These are phyloP conservation scores for Aspergillus steynii DNA, from an alignment of 495 filamentous ascomycete species.

Conservation along the genomic window DNA sequence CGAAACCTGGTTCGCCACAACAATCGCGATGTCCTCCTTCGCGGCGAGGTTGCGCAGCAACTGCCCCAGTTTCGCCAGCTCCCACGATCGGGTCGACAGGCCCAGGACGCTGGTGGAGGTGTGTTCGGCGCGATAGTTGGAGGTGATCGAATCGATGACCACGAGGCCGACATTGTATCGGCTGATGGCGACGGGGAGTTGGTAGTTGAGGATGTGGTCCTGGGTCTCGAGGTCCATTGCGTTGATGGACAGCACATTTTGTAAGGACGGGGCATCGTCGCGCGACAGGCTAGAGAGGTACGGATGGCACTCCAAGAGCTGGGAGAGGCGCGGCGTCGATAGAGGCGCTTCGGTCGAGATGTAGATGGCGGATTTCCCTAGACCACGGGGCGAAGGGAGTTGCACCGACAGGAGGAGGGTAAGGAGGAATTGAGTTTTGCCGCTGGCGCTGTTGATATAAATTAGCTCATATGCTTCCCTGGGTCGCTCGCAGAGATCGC, in stretches of 20 bases:
- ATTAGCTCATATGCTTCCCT: not conserved
- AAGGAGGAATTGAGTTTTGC: slow-evolving; percentile 95
- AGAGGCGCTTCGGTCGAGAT: slow-evolving; percentile 93
- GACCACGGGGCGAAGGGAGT: slow-evolving; percentile 70
- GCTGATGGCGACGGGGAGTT: slow-evolving; percentile 80
- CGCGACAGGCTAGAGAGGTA: slow-evolving; percentile 50
- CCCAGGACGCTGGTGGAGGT: slow-evolving; percentile 34
- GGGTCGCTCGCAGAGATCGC: not conserved
- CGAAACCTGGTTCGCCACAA: slow-evolving; percentile 94
- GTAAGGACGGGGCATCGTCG: slow-evolving; percentile 60
- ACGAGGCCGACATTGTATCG: slow-evolving; percentile 76
- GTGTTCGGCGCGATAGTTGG: slow-evolving; percentile 92
- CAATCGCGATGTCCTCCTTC: slow-evolving; percentile 73
- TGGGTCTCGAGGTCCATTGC: slow-evolving; percentile 94
- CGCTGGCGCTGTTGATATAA: slow-evolving; percentile 63
- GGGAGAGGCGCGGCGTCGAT: slow-evolving; percentile 74
- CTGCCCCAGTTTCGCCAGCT: slow-evolving; percentile 76
- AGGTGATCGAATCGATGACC: slow-evolving; percentile 85
- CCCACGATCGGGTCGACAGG: slow-evolving; percentile 54
- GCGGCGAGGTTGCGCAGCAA: slow-evolving; percentile 73
- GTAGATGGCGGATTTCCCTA: slow-evolving; percentile 73
- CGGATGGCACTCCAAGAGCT: slow-evolving; percentile 72
- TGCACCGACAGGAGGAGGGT: slow-evolving; percentile 80
- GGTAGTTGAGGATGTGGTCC: slow-evolving; percentile 90
- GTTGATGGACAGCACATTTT: slow-evolving; percentile 70